Evolutionary conservation across 2,329 filamentous ascomycete species (phyloP).

Genomic region (Botrytis sinoallii): DNA sequence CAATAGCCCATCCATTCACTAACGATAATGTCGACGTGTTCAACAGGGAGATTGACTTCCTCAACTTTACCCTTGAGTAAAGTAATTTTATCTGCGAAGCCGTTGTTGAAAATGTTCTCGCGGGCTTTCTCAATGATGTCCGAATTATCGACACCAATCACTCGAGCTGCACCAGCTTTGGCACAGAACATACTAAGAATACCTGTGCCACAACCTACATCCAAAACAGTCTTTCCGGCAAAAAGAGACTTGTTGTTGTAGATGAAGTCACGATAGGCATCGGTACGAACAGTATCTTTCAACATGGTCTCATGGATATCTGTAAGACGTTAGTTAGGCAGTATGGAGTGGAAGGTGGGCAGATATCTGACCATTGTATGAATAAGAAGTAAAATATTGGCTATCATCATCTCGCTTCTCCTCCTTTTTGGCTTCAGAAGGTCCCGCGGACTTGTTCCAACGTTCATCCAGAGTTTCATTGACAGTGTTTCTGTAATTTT

Average conservation of each 20-base stretch:
- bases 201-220: slow-evolving; percentile 84
- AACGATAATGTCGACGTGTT: slow-evolving; percentile 88
- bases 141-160: slow-evolving; percentile 90
- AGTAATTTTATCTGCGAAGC: slow-evolving; percentile 69
- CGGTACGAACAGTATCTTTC: slow-evolving; percentile 82
- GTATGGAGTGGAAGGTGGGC: slow-evolving; percentile 21
- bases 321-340: slow-evolving; percentile 35
- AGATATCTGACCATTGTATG: slow-evolving; percentile 55
- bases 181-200: slow-evolving; percentile 95
- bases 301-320: slow-evolving; percentile 96
- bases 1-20: slow-evolving; percentile 99
- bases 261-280: slow-evolving; percentile 92
- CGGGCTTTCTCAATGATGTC: slow-evolving; percentile 84
- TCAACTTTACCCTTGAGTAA: slow-evolving; percentile 84
- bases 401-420: slow-evolving; percentile 51
- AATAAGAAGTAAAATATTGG: slow-evolving; percentile 63
- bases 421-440: slow-evolving; percentile 27
- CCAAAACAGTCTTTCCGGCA: slow-evolving; percentile 79
- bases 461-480: slow-evolving; percentile 41
- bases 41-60: slow-evolving; percentile 74
- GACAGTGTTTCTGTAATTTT: slow-evolving; percentile 42
- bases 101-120: slow-evolving; percentile 81
- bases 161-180: slow-evolving; percentile 78
- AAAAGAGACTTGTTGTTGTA: slow-evolving; percentile 89
- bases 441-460: slow-evolving; percentile 39